These are phyloP conservation scores for Clavulina sp. DNA, from an alignment of 768 basidiomycete species.

Conservation along the genomic window DNA sequence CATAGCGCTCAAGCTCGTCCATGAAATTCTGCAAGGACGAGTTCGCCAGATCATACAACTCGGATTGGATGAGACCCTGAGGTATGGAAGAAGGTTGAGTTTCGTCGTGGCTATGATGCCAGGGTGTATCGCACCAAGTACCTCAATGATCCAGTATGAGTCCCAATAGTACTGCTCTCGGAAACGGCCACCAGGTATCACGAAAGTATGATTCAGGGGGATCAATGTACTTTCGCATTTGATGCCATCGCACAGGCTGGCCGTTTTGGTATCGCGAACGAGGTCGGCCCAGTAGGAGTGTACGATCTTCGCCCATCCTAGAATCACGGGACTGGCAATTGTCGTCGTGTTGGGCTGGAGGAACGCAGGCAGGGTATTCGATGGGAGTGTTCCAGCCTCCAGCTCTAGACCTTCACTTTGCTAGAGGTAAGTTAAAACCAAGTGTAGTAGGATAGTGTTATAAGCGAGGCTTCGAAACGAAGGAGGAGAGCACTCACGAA, in stretches of 20 bases:
- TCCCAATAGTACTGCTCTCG: constrained; percentile 35
- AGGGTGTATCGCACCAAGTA: background rate
- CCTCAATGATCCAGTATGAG: constrained; percentile 56
- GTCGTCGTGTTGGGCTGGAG: constrained; percentile 33
- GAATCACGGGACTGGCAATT: constrained; percentile 48
- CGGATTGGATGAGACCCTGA: constrained; percentile 69
- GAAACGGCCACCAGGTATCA: constrained; percentile 77
- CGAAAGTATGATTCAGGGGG: constrained; percentile 80
- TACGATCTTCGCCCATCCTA: constrained; percentile 61
- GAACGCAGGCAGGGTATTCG: constrained; percentile 41
- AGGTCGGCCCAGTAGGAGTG: constrained; percentile 74
- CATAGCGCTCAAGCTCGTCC: constrained; percentile 71
- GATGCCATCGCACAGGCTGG: constrained; percentile 41
- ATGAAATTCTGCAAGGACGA: constrained; percentile 82
- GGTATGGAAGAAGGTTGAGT: constrained; percentile 14
- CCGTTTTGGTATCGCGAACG: constrained; percentile 57
- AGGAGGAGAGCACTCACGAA: constrained; percentile 24
- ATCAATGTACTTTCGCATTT: constrained; percentile 71
- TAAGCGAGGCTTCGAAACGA: too few relatives aligned
- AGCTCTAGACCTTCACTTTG: constrained; percentile 76
- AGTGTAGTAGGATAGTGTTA: background rate
- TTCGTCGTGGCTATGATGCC: background rate
- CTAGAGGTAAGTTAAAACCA: background rate
- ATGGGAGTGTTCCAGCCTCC: constrained; percentile 33
- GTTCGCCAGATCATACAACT: constrained; percentile 53